A percentile compares a stretch with the other conserved stretches of the same genome.
Conservation (phyloP, 495 filamentous ascomycete species). For the Neurospora sp. region DNA sequence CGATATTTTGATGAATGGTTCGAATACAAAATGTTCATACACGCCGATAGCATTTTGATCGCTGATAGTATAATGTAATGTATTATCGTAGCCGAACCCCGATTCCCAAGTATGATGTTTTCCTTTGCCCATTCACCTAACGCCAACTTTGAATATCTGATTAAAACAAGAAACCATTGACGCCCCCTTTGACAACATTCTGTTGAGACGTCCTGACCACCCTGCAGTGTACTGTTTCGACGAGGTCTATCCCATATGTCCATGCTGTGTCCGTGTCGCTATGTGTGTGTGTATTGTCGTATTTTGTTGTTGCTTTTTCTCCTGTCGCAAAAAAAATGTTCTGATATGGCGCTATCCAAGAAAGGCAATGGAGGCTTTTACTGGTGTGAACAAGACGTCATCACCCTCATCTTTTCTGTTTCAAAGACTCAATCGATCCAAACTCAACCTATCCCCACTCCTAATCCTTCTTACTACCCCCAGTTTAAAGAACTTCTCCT, state of each 20-base stretch:
- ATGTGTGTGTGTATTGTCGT: neutral
- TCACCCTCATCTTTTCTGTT: neutral
- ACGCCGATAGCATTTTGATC: neutral
- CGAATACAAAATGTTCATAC: neutral
- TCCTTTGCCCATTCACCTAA: neutral
- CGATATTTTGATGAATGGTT: neutral
- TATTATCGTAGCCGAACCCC: neutral
- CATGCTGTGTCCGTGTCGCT: neutral
- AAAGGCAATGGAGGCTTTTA: neutral
- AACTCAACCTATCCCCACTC: slow-evolving; percentile 45
- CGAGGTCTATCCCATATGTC: neutral
- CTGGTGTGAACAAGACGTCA: neutral
- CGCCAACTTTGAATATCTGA: neutral
- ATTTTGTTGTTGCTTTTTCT: neutral
- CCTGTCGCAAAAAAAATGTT: neutral
- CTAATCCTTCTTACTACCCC: slow-evolving; percentile 45
- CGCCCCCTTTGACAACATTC: neutral
- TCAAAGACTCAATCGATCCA: slow-evolving; percentile 49
- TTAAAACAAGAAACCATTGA: neutral
- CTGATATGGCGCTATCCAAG: neutral
- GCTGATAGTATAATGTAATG: neutral
- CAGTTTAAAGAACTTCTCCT: slow-evolving; percentile 76
- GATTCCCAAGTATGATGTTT: neutral
- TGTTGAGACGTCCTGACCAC: neutral
- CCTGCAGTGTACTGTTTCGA: neutral